Conservation (phyloP, 1,284 basidiomycete species). For the Cystobasidiaceae sp. region DNA sequence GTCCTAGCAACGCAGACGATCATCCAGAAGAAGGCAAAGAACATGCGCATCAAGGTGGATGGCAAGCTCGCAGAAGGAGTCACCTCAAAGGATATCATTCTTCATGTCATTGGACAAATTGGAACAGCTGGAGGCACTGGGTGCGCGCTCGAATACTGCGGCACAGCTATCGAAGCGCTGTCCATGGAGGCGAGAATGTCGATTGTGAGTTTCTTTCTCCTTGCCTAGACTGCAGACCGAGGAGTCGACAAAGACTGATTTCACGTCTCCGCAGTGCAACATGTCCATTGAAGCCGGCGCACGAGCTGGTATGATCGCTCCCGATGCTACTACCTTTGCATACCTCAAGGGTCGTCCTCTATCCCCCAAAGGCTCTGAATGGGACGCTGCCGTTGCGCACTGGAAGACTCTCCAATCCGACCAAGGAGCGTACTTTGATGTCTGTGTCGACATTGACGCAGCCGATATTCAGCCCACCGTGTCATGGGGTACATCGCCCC, state of each 20-base stretch:
- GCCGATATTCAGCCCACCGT: conserved; percentile 89
- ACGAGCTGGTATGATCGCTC: conserved; percentile 83
- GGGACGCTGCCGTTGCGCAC: conserved; percentile 82
- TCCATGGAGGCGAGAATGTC: conserved; percentile 72
- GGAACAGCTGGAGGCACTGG: conserved; percentile 93
- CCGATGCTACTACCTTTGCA: conserved; percentile 81
- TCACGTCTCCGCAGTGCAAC: conserved; percentile 71
- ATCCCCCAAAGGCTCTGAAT: conserved; percentile 74
- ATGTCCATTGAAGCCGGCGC: conserved; percentile 98
- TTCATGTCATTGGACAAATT: conserved; percentile 89
- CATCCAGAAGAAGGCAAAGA: conserved; percentile 85
- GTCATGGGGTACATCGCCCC: conserved; percentile 94
- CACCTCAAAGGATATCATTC: conserved; percentile 87
- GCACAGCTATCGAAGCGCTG: conserved; percentile 81
- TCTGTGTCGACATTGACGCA: conserved; percentile 76
- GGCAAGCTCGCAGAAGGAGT: conserved; percentile 81
- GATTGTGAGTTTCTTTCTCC: background rate
- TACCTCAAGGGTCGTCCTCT: conserved; percentile 84
- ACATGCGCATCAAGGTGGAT: conserved; percentile 90
- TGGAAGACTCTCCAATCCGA: conserved; percentile 83
- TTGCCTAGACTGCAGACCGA: background rate
- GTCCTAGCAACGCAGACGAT: conserved; percentile 93
- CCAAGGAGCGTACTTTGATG: conserved; percentile 82
- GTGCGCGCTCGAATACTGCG: conserved; percentile 87
- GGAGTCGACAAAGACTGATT: conserved; percentile 54